These are phyloP conservation scores for Arthrobotrys musiformis DNA, from an alignment of 2,329 filamentous ascomycete species.

Conservation along the genomic window DNA sequence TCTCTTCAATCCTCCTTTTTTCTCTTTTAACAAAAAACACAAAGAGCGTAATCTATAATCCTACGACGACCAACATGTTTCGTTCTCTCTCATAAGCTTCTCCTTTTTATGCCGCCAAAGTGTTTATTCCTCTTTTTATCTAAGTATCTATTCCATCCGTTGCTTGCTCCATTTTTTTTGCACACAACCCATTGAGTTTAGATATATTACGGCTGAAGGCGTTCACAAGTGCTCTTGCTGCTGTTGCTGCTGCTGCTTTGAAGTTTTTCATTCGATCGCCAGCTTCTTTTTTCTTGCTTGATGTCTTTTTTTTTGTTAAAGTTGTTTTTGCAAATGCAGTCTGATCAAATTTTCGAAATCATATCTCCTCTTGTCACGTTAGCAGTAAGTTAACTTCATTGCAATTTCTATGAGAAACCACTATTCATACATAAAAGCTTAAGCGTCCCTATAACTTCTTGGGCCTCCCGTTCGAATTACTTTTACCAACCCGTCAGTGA, in stretches of 20 bases:
- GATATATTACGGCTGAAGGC: slow-evolving; percentile 50
- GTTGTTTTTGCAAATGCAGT: background rate
- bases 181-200: slow-evolving; percentile 27
- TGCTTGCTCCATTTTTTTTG: background rate
- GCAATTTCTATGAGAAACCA: background rate
- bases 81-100: background rate
- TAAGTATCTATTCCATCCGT: background rate
- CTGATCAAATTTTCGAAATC: background rate
- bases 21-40: slow-evolving; percentile 1
- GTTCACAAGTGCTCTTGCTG: slow-evolving; percentile 37
- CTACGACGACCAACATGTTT: background rate
- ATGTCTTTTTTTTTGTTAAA: background rate
- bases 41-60: slow-evolving; percentile 43
- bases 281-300: background rate
- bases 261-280: background rate
- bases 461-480: too few species aligned
- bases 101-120: background rate
- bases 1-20: too few species aligned
- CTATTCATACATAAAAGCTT: too few species aligned
- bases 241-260: background rate
- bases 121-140: background rate
- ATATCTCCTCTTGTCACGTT: background rate
- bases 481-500: too few species aligned
- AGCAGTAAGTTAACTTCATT: background rate
- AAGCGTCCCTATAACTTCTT: too few species aligned